Conservation (phyloP, 106 monocot genomes). For the Phalaenopsis equestris region DNA sequence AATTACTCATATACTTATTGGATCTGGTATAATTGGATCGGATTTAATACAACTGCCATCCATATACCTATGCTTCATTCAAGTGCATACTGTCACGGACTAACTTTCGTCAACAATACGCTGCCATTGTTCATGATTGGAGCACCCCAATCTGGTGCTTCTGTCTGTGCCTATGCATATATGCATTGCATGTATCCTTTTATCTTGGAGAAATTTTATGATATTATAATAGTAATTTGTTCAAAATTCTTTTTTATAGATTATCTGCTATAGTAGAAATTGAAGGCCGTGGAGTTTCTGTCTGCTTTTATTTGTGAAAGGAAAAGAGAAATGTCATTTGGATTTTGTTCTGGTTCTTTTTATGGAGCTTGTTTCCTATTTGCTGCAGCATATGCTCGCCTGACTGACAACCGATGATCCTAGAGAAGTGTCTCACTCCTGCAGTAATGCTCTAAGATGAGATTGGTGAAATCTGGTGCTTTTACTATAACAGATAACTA, state of each 20-base stretch:
- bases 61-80: too few species aligned
- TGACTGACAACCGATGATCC: slow-evolving; percentile 6
- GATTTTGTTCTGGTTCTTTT: neutral
- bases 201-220: neutral
- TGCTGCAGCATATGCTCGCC: neutral
- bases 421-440: slow-evolving; percentile 29
- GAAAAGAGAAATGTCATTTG: neutral
- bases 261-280: neutral
- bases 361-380: neutral
- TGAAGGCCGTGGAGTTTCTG: neutral
- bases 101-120: too few species aligned
- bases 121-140: too few species aligned
- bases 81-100: too few species aligned
- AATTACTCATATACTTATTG: too few species aligned
- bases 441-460: slow-evolving; percentile 29
- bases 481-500: slow-evolving; percentile 45
- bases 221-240: neutral
- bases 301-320: neutral
- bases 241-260: too few species aligned
- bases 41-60: too few species aligned
- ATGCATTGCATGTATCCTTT: neutral
- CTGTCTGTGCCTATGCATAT: too few species aligned
- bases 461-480: slow-evolving; percentile 12
- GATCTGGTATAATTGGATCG: too few species aligned
- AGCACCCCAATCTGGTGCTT: too few species aligned